Percentiles rank a stretch among this genome's conserved stretches.
These are phyloP conservation scores for Chaetomiaceae sp. DNA, from an alignment of 2,329 filamentous ascomycete species.

Conservation along the genomic window DNA sequence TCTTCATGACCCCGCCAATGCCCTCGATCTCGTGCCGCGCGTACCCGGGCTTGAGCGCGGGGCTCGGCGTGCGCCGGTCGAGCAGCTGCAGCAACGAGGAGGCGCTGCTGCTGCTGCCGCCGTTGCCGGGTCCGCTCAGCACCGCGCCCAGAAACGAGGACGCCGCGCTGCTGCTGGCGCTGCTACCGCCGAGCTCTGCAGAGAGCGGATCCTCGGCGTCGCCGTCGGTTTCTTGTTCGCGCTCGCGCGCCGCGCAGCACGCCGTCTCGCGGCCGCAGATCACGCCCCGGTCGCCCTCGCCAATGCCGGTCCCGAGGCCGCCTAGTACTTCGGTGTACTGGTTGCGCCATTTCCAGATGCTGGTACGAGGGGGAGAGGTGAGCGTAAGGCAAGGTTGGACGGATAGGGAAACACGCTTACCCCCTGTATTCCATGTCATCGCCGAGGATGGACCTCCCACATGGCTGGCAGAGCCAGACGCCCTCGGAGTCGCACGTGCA, in stretches of 20 bases:
- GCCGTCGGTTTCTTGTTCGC: constrained; percentile 80
- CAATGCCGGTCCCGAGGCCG: constrained; percentile 78
- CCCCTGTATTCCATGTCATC: constrained; percentile 54
- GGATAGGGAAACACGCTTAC: constrained; percentile 29
- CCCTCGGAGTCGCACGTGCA: constrained; percentile 49
- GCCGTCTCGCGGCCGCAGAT: constrained; percentile 72
- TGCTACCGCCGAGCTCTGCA: constrained; percentile 27
- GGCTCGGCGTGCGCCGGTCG: constrained; percentile 35
- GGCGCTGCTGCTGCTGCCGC: constrained; percentile 6
- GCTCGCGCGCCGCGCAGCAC: constrained; percentile 70
- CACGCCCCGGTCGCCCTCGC: constrained; percentile 81
- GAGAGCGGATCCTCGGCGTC: constrained; percentile 68
- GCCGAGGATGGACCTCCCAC: constrained; percentile 63
- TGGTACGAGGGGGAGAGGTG: constrained; percentile 25
- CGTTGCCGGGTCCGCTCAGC: background rate
- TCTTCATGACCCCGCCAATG: constrained; percentile 81
- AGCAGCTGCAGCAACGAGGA: constrained; percentile 1
- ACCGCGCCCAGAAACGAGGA: constrained; percentile 18
- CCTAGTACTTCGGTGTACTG: constrained; percentile 76
- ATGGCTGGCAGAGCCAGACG: constrained; percentile 82
- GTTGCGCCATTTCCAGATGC: constrained; percentile 84
- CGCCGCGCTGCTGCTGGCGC: constrained; percentile 9
- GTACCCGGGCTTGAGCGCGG: constrained; percentile 64
- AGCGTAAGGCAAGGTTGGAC: background rate
- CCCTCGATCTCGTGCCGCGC: constrained; percentile 84